phyloP scores from a whole-genome alignment of 495 filamentous ascomycete genomes.

The Penicillium cataractarum region DNA sequence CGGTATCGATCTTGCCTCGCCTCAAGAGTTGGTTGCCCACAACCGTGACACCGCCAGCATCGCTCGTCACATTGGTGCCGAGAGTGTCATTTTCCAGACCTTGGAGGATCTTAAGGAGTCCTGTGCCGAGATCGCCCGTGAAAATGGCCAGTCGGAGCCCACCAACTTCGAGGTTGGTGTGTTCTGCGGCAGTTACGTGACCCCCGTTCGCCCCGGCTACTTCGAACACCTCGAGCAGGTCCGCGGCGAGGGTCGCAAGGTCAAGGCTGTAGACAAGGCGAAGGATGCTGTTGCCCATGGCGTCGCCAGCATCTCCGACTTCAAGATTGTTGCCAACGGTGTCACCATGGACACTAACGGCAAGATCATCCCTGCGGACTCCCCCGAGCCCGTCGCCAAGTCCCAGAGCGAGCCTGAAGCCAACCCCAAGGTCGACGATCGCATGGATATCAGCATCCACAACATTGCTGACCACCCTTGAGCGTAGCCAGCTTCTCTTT shows the following conservation, averaged over 20 bases:
- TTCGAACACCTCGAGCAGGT: constrained; percentile 82
- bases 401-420: constrained; percentile 40
- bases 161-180: constrained; percentile 89
- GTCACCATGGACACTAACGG: constrained; percentile 60
- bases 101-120: constrained; percentile 81
- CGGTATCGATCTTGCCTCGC: constrained; percentile 88
- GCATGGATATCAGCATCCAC: constrained; percentile 65
- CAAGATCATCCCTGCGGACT: constrained; percentile 55
- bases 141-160: constrained; percentile 55
- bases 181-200: constrained; percentile 91
- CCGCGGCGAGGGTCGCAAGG: constrained; percentile 71
- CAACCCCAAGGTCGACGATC: constrained; percentile 48
- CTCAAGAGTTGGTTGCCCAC: constrained; percentile 82
- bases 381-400: not conserved
- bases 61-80: constrained; percentile 83
- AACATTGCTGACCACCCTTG: constrained; percentile 58
- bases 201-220: constrained; percentile 79
- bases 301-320: constrained; percentile 62
- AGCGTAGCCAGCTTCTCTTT: constrained; percentile 15
- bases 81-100: constrained; percentile 87
- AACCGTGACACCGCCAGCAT: constrained; percentile 69
- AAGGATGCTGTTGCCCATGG: constrained; percentile 70
- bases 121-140: constrained; percentile 68
- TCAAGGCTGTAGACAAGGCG: constrained; percentile 70
- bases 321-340: constrained; percentile 65